Evolutionary conservation across 805 yeast genomes (phyloP).

Genomic region (Yarrowia sp.): DNA sequence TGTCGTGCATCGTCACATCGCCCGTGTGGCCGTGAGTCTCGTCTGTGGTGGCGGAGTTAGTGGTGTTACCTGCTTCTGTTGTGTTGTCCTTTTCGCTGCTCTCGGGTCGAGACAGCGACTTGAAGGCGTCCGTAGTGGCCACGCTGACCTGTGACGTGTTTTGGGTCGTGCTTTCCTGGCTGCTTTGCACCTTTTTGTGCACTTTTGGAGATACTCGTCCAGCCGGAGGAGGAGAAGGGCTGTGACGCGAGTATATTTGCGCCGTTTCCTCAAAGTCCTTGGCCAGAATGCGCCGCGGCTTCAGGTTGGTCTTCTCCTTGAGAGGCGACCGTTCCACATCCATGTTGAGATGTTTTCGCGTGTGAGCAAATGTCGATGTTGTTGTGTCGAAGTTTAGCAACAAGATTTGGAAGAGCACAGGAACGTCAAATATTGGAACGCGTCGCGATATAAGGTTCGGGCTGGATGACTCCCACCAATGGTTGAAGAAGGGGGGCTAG

Average conservation of each 20-base stretch:
- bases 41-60: neutral
- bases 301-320: conserved; percentile 33
- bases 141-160: conserved; percentile 13
- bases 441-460: conserved; percentile 32
- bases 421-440: conserved; percentile 30
- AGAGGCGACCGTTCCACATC: conserved; percentile 37
- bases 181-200: conserved; percentile 21
- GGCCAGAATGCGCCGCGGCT: conserved; percentile 30
- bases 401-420: conserved; percentile 1
- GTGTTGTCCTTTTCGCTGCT: conserved; percentile 17
- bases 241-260: conserved; percentile 27
- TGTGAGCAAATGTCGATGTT: neutral
- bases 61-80: neutral
- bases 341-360: conserved; percentile 5
- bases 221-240: conserved; percentile 23
- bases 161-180: conserved; percentile 10
- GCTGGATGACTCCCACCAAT: conserved; percentile 29
- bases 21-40: conserved; percentile 3
- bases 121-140: conserved; percentile 25
- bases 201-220: neutral
- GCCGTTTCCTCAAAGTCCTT: conserved; percentile 37
- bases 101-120: conserved; percentile 21
- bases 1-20: conserved; percentile 28
- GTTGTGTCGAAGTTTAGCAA: conserved; percentile 29
- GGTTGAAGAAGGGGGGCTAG: too few species aligned